Evolutionary conservation across 352 stramenopile genomes (phyloP), one percentile per base, ranked within the genome.

Genomic region (Phytophthora sojae): DNA sequence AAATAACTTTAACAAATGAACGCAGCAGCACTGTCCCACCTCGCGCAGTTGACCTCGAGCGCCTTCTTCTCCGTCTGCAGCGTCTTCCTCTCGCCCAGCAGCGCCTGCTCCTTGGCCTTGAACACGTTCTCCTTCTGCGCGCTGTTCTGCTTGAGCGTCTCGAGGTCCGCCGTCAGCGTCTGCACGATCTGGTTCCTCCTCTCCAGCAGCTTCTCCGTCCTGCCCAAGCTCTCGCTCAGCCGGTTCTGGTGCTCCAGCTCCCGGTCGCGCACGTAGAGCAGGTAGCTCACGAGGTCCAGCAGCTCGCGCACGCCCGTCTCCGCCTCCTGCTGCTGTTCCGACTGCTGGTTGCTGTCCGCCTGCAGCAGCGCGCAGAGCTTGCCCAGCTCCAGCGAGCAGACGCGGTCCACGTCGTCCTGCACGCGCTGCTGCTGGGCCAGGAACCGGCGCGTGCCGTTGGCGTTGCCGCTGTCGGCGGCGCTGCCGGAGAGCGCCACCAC

Each of bases 221-320:
- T 44, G 2, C 69, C 52, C 29, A 91, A 68, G 2, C 37, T 77
- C 44, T 95, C 86, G 39, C 73, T 81, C 17, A 93, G 54, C 49
- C 69, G 60, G 30, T 85, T 83, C 56, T 91, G 80, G 39, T 83
- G 78, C 8, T 70, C 73, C 49, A 85, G n/a, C 64, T 91, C 83
- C 11, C 87, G 78, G 14, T 86, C 73, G 15, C 83, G 75, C 30
- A 87, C 57, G 9, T 87, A 81, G 7, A 95, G 61, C 37, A 95
- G 25, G 64, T 84, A 89, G 54, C 83, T 92, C n/a, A 95, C 68
- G 9, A 93, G 74, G 39, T 94, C 88, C 86, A 95, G 86, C 4
- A 75, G 57, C 2, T 82, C 66, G 49, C 88, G 77, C 23, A 94
- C n/a, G 19, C 64, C 57, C 6, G 61, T 71, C 51, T 95, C 85